These are phyloP conservation scores for Stellera chamaejasme DNA, from an alignment of 345 rosid species.

Conservation along the genomic window DNA sequence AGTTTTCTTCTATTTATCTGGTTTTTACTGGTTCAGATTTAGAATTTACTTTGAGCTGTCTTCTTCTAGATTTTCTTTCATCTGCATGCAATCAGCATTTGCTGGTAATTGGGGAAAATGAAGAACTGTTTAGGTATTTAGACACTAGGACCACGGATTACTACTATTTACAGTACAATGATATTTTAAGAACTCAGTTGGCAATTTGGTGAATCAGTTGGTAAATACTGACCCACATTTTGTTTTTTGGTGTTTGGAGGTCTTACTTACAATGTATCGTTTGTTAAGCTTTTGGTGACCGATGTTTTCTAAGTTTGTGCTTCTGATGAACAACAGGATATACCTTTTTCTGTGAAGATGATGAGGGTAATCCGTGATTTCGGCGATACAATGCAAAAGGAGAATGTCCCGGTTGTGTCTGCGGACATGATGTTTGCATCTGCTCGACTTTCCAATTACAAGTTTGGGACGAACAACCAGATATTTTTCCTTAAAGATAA, in stretches of 20 bases:
- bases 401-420: slow-evolving; percentile 66
- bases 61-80: not conserved
- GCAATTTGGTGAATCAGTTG: slow-evolving; percentile 6
- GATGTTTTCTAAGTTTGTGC: slow-evolving; percentile 8
- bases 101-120: not conserved
- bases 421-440: slow-evolving; percentile 79
- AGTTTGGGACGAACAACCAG: slow-evolving; percentile 73
- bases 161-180: not conserved
- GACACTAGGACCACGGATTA: not conserved
- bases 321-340: slow-evolving; percentile 16
- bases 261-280: slow-evolving; percentile 4
- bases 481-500: slow-evolving; percentile 65
- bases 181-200: not conserved
- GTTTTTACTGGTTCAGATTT: not conserved
- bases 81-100: not conserved
- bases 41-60: not conserved
- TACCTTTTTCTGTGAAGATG: slow-evolving; percentile 27
- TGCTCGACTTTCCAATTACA: slow-evolving; percentile 77
- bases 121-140: too few species aligned
- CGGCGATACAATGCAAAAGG: slow-evolving; percentile 51
- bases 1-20: not conserved
- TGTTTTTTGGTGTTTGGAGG: slow-evolving; percentile 12
- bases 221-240: slow-evolving; percentile 13
- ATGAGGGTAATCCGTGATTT: slow-evolving; percentile 68
- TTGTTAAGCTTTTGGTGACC: slow-evolving; percentile 3